These are phyloP conservation scores for Hypoxylon intermedium DNA, from an alignment of 495 filamentous ascomycete species.

Conservation along the genomic window DNA sequence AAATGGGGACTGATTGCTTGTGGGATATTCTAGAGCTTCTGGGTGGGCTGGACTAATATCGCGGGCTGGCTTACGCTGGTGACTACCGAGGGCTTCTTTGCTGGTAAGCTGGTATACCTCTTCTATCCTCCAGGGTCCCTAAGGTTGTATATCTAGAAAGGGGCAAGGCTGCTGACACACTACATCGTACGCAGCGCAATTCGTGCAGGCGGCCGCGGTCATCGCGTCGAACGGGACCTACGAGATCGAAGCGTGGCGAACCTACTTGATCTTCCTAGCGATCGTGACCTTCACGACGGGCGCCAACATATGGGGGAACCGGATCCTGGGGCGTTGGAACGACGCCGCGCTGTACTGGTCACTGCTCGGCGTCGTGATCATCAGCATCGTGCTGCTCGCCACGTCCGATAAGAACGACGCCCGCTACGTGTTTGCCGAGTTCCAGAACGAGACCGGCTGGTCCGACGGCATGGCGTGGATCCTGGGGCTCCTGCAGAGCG, in stretches of 20 bases:
- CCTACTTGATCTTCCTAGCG: conserved; percentile 46
- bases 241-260: conserved; percentile 40
- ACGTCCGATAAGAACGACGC: conserved; percentile 46
- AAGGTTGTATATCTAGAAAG: neutral
- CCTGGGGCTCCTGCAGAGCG: conserved; percentile 66
- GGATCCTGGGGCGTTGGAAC: conserved; percentile 45
- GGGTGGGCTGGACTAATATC: conserved; percentile 50
- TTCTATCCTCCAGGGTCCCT: neutral
- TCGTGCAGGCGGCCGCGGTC: conserved; percentile 45
- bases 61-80: conserved; percentile 51
- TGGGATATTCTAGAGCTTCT: conserved; percentile 39
- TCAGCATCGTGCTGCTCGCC: conserved; percentile 48
- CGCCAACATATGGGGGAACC: conserved; percentile 45
- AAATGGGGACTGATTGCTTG: conserved; percentile 7
- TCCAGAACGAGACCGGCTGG: conserved; percentile 70
- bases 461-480: conserved; percentile 69
- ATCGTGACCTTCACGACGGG: conserved; percentile 44
- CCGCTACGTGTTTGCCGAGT: conserved; percentile 61
- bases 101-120: conserved; percentile 31
- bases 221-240: conserved; percentile 43
- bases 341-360: conserved; percentile 49
- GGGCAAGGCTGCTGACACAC: neutral
- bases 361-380: conserved; percentile 46
- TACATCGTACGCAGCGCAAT: conserved; percentile 31
- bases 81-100: conserved; percentile 48